These are phyloP conservation scores for Globisporangium lucens DNA, from an alignment of 352 stramenopile genomes.

Conservation along the genomic window DNA sequence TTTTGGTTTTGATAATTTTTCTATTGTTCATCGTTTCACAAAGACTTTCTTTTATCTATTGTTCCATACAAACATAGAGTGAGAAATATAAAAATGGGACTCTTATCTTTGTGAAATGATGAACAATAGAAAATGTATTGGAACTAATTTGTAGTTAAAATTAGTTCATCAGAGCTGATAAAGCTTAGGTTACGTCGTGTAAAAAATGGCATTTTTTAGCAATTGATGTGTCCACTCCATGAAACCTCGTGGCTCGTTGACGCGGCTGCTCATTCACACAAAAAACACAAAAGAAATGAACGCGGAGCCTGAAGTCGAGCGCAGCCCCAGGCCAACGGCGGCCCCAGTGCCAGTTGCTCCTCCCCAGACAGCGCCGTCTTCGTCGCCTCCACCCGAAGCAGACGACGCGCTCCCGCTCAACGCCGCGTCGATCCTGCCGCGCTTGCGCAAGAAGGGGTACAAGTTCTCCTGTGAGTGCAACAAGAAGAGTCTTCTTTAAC, in stretches of 20 bases:
- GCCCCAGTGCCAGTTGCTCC: not conserved
- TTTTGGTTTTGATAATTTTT: no score
- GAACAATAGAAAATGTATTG: no score
- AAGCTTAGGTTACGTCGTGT: no score
- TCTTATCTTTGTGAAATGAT: no score
- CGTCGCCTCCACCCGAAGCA: not conserved
- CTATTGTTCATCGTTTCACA: no score
- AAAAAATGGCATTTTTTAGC: no score
- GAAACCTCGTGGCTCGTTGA: not conserved
- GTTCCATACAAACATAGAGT: no score
- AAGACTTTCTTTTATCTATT: no score
- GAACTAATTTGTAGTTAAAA: no score
- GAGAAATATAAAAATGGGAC: no score
- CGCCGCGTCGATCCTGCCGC: conserved; percentile 19
- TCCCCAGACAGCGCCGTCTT: not conserved
- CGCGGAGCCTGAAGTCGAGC: conserved; percentile 7
- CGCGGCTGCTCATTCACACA: not conserved
- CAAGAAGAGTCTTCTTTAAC: no score
- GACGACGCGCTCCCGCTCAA: conserved; percentile 16
- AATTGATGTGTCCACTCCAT: not conserved
- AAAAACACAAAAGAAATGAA: conserved; percentile 10
- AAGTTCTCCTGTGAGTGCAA: conserved; percentile 19
- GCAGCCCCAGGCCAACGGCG: not conserved
- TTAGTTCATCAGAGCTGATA: no score
- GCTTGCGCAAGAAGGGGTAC: conserved; percentile 21